These are phyloP conservation scores for Pneumocystis canis DNA, from an alignment of 1,139 yeast species.

Conservation along the genomic window DNA sequence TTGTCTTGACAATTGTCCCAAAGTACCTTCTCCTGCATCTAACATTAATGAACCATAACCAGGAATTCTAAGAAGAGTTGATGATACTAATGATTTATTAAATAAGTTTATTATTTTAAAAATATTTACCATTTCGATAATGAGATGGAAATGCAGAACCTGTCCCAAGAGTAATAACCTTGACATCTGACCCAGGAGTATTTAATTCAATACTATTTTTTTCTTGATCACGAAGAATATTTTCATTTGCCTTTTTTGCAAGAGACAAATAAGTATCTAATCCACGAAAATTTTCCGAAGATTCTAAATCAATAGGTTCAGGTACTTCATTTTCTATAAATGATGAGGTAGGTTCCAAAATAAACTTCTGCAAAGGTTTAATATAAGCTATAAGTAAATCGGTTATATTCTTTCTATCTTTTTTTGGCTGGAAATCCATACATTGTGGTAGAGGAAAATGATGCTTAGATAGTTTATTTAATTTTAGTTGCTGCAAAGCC, in stretches of 20 bases:
- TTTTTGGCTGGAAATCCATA: not conserved
- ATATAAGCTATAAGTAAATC: not conserved
- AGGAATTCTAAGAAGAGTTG: constrained; percentile 3
- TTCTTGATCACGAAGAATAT: not conserved
- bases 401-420: not conserved
- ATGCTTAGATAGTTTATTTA: not conserved
- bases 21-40: constrained; percentile 90
- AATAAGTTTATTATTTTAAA: not conserved
- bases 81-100: constrained; percentile 4
- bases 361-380: not conserved
- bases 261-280: not conserved
- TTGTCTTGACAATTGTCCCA: constrained; percentile 55
- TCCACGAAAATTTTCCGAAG: not conserved
- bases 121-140: constrained; percentile 39
- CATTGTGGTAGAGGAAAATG: not conserved
- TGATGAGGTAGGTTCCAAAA: not conserved
- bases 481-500: not conserved
- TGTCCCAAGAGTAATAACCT: constrained; percentile 72
- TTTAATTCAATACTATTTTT: not conserved
- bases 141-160: constrained; percentile 86
- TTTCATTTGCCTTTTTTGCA: not conserved
- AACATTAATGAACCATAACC: constrained; percentile 30
- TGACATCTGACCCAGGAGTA: constrained; percentile 31
- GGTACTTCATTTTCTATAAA: not conserved
- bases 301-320: not conserved